These are phyloP conservation scores for Vaccinium myrtillus DNA, from an alignment of 148 eudicot species.

Conservation along the genomic window DNA sequence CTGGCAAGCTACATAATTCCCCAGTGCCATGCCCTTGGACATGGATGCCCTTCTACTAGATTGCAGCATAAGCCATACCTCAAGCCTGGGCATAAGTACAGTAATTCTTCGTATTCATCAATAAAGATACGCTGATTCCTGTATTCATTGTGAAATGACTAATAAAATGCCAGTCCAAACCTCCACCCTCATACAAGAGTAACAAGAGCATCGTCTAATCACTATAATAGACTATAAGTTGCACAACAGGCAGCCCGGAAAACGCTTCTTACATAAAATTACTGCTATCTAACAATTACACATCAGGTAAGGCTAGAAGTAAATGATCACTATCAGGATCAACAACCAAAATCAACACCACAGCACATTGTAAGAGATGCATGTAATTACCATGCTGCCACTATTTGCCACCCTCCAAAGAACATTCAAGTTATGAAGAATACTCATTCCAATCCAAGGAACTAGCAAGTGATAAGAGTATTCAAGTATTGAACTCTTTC, in stretches of 20 bases:
- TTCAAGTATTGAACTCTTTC: background rate
- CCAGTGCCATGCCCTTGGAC: background rate
- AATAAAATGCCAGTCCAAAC: background rate
- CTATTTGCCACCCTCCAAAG: background rate
- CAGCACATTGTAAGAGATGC: background rate
- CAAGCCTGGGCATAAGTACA: background rate
- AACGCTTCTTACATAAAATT: background rate
- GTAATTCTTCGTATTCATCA: background rate
- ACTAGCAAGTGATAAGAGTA: background rate
- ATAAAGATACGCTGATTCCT: background rate
- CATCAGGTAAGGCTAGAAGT: background rate
- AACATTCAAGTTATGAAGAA: background rate
- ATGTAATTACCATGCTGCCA: background rate
- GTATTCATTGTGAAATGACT: background rate
- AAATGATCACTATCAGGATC: background rate
- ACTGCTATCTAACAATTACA: background rate
- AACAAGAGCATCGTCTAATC: background rate
- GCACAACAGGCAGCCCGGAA: background rate
- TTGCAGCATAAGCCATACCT: background rate
- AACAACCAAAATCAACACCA: background rate
- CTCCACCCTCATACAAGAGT: background rate
- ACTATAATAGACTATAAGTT: background rate
- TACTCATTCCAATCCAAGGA: background rate
- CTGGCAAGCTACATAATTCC: background rate
- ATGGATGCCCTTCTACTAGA: background rate